phyloP scores from a whole-genome alignment of 2,329 filamentous ascomycete genomes.

The Fusarium euwallaceae region DNA sequence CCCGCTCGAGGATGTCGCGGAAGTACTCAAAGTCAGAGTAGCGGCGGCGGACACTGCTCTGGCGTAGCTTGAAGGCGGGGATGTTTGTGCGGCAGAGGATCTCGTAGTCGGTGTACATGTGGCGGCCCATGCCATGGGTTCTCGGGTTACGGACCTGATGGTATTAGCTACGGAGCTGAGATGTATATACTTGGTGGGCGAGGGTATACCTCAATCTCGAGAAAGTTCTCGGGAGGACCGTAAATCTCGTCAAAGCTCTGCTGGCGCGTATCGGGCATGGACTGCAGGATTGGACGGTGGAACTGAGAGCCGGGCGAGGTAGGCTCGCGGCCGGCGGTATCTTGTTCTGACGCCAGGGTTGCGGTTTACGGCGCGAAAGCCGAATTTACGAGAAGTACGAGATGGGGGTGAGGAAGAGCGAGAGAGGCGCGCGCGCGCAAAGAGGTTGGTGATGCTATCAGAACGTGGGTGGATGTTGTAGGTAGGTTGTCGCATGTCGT shows the following conservation, averaged over 20 bases:
- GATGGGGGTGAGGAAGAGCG: neutral
- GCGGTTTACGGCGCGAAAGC: conserved; percentile 43
- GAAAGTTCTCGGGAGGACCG: conserved; percentile 96
- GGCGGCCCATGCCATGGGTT: conserved; percentile 92
- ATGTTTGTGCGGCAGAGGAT: conserved; percentile 99
- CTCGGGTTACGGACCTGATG: conserved; percentile 88
- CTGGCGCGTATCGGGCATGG: conserved; percentile 80
- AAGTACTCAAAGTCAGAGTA: conserved; percentile 99
- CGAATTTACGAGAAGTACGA: neutral
- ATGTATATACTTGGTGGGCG: neutral
- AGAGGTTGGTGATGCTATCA: neutral
- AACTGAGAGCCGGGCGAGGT: conserved; percentile 51
- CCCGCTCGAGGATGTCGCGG: conserved; percentile 96
- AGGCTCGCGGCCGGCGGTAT: conserved; percentile 49
- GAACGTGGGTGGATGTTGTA: conserved; percentile 10
- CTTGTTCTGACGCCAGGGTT: conserved; percentile 60
- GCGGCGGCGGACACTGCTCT: conserved; percentile 87
- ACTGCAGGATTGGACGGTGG: conserved; percentile 71
- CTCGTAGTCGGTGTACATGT: conserved; percentile 99
- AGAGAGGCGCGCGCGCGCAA: neutral
- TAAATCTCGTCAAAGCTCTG: conserved; percentile 99
- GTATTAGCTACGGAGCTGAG: neutral
- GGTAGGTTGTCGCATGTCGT: conserved; percentile 29
- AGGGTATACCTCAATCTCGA: conserved; percentile 84
- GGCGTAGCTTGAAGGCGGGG: conserved; percentile 95